Percentiles rank a stretch among this genome's conserved stretches.
These are phyloP conservation scores for Amylocarpus encephaloides DNA, from an alignment of 2,329 filamentous ascomycete genomes.

Conservation along the genomic window DNA sequence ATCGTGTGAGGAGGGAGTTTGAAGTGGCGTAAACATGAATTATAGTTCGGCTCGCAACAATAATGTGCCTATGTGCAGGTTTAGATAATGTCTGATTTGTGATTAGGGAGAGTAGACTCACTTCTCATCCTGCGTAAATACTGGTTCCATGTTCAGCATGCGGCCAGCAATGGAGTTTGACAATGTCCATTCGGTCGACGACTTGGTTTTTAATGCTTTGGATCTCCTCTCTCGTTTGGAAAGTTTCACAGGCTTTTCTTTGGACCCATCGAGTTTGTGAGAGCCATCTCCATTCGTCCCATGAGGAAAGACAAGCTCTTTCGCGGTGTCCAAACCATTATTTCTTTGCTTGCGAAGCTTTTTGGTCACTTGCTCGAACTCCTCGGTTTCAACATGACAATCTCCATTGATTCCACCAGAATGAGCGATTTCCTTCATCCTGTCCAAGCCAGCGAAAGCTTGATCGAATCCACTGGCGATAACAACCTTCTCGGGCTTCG, in stretches of 20 bases:
- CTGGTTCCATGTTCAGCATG: conserved; percentile 58
- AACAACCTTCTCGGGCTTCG: conserved; percentile 10
- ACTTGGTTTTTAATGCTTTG: not conserved
- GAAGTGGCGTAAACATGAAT: conserved; percentile 75
- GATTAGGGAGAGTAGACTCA: conserved; percentile 32
- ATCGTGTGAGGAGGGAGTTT: conserved; percentile 73
- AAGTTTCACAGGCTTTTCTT: no score
- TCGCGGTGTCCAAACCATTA: conserved; percentile 11
- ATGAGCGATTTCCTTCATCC: conserved; percentile 15
- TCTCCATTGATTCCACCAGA: not conserved
- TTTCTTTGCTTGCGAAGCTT: conserved; percentile 6
- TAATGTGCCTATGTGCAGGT: conserved; percentile 48
- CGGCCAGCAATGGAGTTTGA: conserved; percentile 60
- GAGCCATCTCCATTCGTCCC: no score
- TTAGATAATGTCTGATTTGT: conserved; percentile 13
- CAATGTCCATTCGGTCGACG: conserved; percentile 45
- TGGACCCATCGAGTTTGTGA: no score
- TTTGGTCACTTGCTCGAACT: conserved; percentile 4
- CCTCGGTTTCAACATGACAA: no score
- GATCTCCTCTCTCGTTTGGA: no score
- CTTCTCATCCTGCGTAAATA: conserved; percentile 56
- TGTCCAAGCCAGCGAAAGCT: conserved; percentile 21
- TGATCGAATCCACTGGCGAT: conserved; percentile 21
- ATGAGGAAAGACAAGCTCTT: conserved; percentile 16
- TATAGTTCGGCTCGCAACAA: conserved; percentile 67